Percentiles rank a stretch among this genome's conserved stretches.
Evolutionary conservation across 768 basidiomycete genomes (phyloP).

Genomic region (Tylopilus cervinicoccineus): DNA sequence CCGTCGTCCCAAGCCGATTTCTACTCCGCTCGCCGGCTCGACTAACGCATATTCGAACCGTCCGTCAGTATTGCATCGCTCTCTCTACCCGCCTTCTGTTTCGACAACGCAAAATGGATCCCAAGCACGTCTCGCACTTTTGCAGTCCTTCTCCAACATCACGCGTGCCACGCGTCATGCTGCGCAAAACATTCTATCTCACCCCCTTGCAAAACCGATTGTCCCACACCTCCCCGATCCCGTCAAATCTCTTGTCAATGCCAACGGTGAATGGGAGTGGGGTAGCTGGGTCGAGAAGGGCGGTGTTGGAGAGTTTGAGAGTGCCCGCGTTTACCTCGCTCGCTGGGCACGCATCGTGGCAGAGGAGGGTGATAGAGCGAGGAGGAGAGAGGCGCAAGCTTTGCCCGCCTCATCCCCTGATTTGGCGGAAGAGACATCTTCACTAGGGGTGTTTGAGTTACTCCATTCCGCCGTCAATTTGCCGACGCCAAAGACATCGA

Average conservation of each 20-base stretch:
- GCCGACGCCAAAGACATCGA: constrained; percentile 76
- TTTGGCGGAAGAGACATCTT: constrained; percentile 60
- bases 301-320: constrained; percentile 94
- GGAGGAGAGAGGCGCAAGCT: constrained; percentile 73
- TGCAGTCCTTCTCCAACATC: constrained; percentile 94
- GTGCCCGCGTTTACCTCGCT: constrained; percentile 92
- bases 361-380: constrained; percentile 92
- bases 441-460: constrained; percentile 85
- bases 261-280: constrained; percentile 89
- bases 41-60: constrained; percentile 59
- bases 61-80: constrained; percentile 78
- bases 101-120: constrained; percentile 52
- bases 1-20: constrained; percentile 66
- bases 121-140: constrained; percentile 73
- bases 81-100: constrained; percentile 53
- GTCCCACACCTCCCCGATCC: constrained; percentile 95
- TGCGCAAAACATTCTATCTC: constrained; percentile 91
- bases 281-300: constrained; percentile 91
- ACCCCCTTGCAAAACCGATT: constrained; percentile 94
- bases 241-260: constrained; percentile 84
- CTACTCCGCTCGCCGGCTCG: constrained; percentile 31
- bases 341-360: constrained; percentile 97
- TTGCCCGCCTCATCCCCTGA: constrained; percentile 50
- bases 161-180: constrained; percentile 91
- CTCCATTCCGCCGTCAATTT: constrained; percentile 75